Evolutionary conservation across 1,139 yeast genomes (phyloP).

Genomic region (Trichomonascaceae sp.): DNA sequence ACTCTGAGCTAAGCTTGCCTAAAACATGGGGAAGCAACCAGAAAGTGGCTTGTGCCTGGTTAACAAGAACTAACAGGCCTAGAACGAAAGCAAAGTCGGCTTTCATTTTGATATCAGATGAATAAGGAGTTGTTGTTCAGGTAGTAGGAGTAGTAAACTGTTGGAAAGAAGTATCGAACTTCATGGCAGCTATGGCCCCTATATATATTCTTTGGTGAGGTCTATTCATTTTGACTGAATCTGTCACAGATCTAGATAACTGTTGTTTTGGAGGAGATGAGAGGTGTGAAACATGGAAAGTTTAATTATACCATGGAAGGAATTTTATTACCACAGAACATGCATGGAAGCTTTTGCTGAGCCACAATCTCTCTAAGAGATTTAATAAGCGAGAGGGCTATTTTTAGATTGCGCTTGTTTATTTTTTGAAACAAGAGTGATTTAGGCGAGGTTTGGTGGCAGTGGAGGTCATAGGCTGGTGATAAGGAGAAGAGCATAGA

Average conservation of each 20-base stretch:
- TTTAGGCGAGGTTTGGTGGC: background rate
- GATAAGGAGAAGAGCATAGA: too few relatives aligned
- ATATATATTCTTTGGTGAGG: background rate
- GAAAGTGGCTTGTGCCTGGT: constrained; percentile 8
- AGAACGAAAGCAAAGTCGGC: constrained; percentile 10
- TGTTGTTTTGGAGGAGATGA: background rate
- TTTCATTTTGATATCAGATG: constrained; percentile 9
- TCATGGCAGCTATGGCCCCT: background rate
- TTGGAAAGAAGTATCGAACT: background rate
- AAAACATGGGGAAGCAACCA: constrained; percentile 6
- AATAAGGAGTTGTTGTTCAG: background rate
- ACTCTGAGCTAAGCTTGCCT: background rate
- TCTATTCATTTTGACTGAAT: background rate
- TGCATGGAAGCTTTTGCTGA: background rate
- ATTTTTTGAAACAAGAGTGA: background rate
- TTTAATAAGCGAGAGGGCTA: background rate
- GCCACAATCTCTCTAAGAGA: background rate
- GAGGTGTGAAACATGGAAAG: background rate
- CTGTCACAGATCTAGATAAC: background rate
- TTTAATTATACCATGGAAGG: too few relatives aligned
- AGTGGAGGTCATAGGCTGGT: too few relatives aligned
- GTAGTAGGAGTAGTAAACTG: background rate
- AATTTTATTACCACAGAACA: background rate
- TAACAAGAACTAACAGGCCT: constrained; percentile 13
- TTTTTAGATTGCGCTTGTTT: background rate